These are phyloP conservation scores for Bruguiera sexangula DNA, from an alignment of 345 rosid species.

Conservation along the genomic window DNA sequence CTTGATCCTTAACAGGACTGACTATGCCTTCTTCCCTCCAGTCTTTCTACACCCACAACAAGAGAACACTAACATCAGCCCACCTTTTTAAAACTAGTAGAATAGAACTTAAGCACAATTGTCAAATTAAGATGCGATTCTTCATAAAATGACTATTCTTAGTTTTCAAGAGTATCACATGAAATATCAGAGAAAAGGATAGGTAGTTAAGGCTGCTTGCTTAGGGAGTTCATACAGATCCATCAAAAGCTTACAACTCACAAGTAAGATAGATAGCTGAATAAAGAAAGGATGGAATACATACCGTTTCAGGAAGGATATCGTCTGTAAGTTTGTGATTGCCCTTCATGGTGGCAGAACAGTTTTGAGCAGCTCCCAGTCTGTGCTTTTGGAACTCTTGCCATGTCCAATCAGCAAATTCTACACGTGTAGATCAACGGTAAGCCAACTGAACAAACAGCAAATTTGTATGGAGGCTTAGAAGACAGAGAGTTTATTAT, in stretches of 20 bases:
- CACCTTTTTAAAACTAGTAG: background rate
- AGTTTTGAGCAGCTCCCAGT: constrained; percentile 94
- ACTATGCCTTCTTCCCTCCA: constrained; percentile 88
- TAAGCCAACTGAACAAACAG: background rate
- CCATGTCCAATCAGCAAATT: constrained; percentile 93
- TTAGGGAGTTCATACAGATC: too few relatives aligned
- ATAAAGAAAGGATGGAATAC: background rate
- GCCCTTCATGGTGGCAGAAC: constrained; percentile 87
- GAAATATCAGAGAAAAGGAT: too few relatives aligned
- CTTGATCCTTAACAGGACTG: constrained; percentile 86
- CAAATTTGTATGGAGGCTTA: background rate
- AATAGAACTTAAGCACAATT: too few relatives aligned
- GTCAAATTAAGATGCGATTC: too few relatives aligned
- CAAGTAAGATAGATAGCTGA: too few relatives aligned
- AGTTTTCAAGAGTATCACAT: too few relatives aligned
- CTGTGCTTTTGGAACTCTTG: constrained; percentile 75
- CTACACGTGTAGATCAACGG: constrained; percentile 31
- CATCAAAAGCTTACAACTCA: too few relatives aligned
- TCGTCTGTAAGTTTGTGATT: constrained; percentile 65
- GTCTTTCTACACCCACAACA: constrained; percentile 57
- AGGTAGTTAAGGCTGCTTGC: too few relatives aligned
- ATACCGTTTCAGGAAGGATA: constrained; percentile 56
- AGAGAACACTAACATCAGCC: background rate
- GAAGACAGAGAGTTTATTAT: too few relatives aligned
- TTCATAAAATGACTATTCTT: too few relatives aligned